Evolutionary conservation across 495 filamentous ascomycete genomes (phyloP), one percentile per base, ranked within the genome.

Genomic region (Platismatia glauca): DNA sequence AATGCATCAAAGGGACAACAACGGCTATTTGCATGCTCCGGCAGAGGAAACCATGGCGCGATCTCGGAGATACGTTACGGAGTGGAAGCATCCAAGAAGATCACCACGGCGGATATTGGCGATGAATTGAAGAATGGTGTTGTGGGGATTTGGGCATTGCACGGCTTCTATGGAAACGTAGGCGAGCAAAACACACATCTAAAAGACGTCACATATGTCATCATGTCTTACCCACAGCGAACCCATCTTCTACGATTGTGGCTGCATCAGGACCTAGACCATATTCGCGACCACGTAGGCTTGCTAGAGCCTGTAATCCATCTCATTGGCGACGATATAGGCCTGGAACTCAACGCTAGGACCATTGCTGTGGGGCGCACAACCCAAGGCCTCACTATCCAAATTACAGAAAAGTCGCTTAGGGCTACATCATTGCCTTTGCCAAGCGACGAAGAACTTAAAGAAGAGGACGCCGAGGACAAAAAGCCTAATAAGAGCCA

Each of bases 21-120:
- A 48, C 77, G 79, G 35, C 70, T 87, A 34, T 87, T 85, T 68
- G 78, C 83, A 41, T 81, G 80, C 46, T 82, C 79, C 55, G 84
- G 85, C 18, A 76, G 79, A 64, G 83, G 82, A 3, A 60, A 74
- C 12, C 77, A 77, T 46, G 88, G 88, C 4, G 80, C 82, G 0
- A 77, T 95, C 7, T 80, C 83, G 29, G 89, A 95, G 67, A 76
- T 89, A 58, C 78, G 88, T 65, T 80, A 86, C 71, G 89, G 90
- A 8, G 72, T 89, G 35, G 83, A 88, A 67, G 90, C 87, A 18
- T 80, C 78, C 57, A 83, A 87, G 48, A 35, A 22, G 3, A 39
- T 62, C 20, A 20, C 37, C 38, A 35, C 46, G 16, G 52, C 63
- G 62, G 82, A 79, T 4, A 57, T 86, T 13, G 77, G 81, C 6